Percentiles rank a stretch among this genome's conserved stretches.
These are phyloP conservation scores for Helotiales sp. DNA, from an alignment of 2,329 filamentous ascomycete species.

Conservation along the genomic window DNA sequence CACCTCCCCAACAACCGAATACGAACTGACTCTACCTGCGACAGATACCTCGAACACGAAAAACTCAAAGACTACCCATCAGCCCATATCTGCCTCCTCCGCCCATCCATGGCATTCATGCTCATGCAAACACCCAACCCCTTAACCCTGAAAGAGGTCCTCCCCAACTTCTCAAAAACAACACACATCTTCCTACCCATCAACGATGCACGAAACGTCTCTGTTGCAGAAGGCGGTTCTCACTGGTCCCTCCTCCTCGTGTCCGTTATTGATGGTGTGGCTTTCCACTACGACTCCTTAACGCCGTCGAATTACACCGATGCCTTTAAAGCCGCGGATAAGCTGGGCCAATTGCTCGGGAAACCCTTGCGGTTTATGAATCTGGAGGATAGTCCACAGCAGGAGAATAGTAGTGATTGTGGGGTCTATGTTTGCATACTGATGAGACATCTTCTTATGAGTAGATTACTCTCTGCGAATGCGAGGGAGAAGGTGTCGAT, in stretches of 20 bases:
- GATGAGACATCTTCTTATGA: constrained; percentile 91
- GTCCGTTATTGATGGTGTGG: constrained; percentile 81
- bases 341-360: constrained; percentile 68
- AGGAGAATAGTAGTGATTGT: constrained; percentile 91
- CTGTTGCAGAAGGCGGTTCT: constrained; percentile 80
- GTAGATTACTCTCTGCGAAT: constrained; percentile 76
- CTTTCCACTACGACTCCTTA: constrained; percentile 96
- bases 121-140: constrained; percentile 72
- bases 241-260: constrained; percentile 96
- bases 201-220: constrained; percentile 80
- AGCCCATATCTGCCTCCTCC: constrained; percentile 85
- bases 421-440: constrained; percentile 94
- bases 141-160: constrained; percentile 59
- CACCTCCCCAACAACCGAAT: neutral
- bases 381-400: constrained; percentile 82
- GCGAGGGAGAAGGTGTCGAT: constrained; percentile 87
- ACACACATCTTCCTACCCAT: constrained; percentile 96
- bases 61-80: constrained; percentile 77
- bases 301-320: constrained; percentile 73
- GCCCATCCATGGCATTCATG: constrained; percentile 90
- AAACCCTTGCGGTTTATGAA: constrained; percentile 73
- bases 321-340: constrained; percentile 66
- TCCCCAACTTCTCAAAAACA: constrained; percentile 77
- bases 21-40: constrained; percentile 25
- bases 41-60: constrained; percentile 83